Base-by-base conservation (phyloP, 257 asterid species). In the Jacaranda mimosifolia region DNA sequence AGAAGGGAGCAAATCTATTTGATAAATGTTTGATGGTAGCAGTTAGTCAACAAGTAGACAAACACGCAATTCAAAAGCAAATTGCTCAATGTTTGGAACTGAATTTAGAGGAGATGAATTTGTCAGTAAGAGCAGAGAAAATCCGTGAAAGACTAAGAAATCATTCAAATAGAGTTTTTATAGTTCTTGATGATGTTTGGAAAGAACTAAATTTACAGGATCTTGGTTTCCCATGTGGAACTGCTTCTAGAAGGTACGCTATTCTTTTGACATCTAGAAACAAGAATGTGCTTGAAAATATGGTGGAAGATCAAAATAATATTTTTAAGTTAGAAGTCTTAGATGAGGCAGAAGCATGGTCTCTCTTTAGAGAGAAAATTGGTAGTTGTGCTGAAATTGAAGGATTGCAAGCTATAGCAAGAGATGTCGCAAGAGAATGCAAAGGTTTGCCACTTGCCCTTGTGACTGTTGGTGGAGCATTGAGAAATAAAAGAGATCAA, bases 171-270 rank as follows among this genome's bases (percentile, higher is more conserved):
- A 76, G 19, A 1, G 49, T 60, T 21, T 80, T 83, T 32, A 52
- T 83, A 35, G 65, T 83, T 18, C n/a, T 83, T 32, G 87, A 80
- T 48, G 81, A 83, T 38, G 52, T 79, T 10, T 83, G 84, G 86
- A 40, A 60, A 60, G 7, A 18, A 35, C 18, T 83, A 6, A 39
- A 79, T 26, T 52, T 72, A n/a, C 18, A n/a, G 10, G 36, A 42
- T 14, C 9, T 83, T 4, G 82, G 81, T 17, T 72, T 79, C 15
- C 72, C 79, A 7, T 7, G 18, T 26, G 56, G 18, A 52, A 43
- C 26, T 36, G 18, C 26, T 36, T 18, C 14, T 18, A 10, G 45
- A 45, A 46, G 58, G 7, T 83, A 84, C 72, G 75, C 76, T 19
- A 18, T 76, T 35, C 45, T 64, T 35, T 26, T 84, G 17, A 60